Percentiles rank a stretch among this genome's conserved stretches.
These are phyloP conservation scores for Euryodendron excelsum DNA, from an alignment of 148 eudicot genomes.

Conservation along the genomic window DNA sequence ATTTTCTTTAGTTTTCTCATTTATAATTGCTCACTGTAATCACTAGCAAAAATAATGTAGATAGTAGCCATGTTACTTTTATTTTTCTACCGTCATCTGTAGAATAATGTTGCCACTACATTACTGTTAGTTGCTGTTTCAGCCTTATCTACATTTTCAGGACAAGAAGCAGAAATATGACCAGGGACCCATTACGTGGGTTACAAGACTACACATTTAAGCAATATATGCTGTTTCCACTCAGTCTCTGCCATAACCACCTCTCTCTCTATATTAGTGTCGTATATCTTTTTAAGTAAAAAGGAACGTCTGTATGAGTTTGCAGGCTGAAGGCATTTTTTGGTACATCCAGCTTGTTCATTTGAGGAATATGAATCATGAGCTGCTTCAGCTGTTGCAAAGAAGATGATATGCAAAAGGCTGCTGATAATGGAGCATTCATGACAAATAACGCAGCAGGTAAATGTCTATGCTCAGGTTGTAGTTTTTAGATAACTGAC, in stretches of 20 bases:
- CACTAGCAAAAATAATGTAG: no score
- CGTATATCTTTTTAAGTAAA: background rate
- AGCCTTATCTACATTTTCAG: no score
- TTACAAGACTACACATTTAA: background rate
- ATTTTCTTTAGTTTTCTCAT: background rate
- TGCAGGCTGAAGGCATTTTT: background rate
- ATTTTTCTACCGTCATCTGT: no score
- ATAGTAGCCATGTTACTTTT: no score
- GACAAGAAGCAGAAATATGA: background rate
- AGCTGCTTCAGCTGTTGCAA: slow-evolving; percentile 79
- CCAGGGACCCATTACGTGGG: background rate
- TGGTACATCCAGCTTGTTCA: slow-evolving; percentile 26
- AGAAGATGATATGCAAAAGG: slow-evolving; percentile 63
- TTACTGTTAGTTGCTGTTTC: no score
- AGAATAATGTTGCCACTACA: no score
- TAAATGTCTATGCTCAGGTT: slow-evolving; percentile 19
- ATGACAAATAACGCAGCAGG: slow-evolving; percentile 58
- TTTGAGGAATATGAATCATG: slow-evolving; percentile 36
- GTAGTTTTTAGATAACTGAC: background rate
- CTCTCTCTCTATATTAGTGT: background rate
- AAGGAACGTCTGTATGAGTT: background rate
- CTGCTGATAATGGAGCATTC: slow-evolving; percentile 67
- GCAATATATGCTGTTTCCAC: background rate
- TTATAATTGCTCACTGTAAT: no score
- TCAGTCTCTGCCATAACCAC: background rate